Base-by-base conservation (phyloP, 2,329 filamentous ascomycete species). In the Botrytis squamosa region DNA sequence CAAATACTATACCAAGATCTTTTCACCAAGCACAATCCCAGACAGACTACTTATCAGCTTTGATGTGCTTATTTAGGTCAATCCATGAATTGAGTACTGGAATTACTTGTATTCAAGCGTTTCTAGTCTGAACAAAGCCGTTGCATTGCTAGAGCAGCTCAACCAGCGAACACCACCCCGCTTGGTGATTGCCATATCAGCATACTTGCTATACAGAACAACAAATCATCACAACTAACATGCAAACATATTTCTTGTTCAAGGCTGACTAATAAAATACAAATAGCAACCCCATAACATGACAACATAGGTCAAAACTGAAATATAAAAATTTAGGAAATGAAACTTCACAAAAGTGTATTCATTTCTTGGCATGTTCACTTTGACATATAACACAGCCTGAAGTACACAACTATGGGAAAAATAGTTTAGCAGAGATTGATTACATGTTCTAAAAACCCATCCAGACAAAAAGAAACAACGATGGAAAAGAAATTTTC, bases 371-470 rank as follows among this genome's bases (percentile, higher is more conserved):
- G n/a, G n/a, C n/a, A n/a, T n/a, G n/a, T n/a, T n/a, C n/a, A n/a
- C n/a, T n/a, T n/a, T n/a, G n/a, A n/a, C n/a, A n/a, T n/a, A n/a
- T n/a, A n/a, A n/a, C n/a, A n/a, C n/a, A 29, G 25, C 10, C 3
- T 12, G 0, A 22, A 29, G 18, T 44, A 33, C n/a, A 44, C 7
- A 64, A 44, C 18, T n/a, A n/a, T n/a, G n/a, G n/a, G n/a, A n/a
- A n/a, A n/a, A n/a, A n/a, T n/a, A n/a, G n/a, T n/a, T n/a, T n/a
- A n/a, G n/a, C n/a, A n/a, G n/a, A n/a, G n/a, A n/a, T n/a, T n/a
- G 2, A 3, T 3, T 40, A n/a, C 0, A 2, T 42, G 14, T 29
- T 29, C 6, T 29, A 14, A 57, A 18, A 0, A 9, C 3, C 7
- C 29, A 0, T 18, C 3, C 6, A 33, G 52, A 9, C 1, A 57